A percentile compares a stretch with the other conserved stretches of the same genome.
Conservation (phyloP, 768 basidiomycete species). For the Auriculariales sp. region DNA sequence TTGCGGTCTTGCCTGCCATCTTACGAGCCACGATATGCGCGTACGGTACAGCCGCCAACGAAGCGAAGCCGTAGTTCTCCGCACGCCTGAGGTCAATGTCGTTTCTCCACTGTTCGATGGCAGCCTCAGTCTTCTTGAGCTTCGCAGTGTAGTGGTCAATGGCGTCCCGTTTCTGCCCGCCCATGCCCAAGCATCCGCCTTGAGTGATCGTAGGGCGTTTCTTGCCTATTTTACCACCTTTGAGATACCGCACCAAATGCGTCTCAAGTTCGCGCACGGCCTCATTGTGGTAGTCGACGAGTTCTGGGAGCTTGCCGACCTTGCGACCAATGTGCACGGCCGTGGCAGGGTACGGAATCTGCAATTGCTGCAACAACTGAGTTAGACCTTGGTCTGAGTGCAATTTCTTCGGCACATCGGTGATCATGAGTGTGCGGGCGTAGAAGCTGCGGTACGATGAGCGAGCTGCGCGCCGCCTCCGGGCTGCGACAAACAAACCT, state of each 20-base stretch:
- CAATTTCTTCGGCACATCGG: slow-evolving; percentile 60
- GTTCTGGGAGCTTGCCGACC: slow-evolving; percentile 76
- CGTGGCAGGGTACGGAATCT: slow-evolving; percentile 80
- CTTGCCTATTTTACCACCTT: slow-evolving; percentile 61
- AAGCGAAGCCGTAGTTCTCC: slow-evolving; percentile 86
- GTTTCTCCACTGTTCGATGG: slow-evolving; percentile 57
- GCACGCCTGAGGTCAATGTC: slow-evolving; percentile 62
- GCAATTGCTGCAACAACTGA: slow-evolving; percentile 53
- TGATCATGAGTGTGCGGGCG: slow-evolving; percentile 78
- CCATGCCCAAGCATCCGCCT: slow-evolving; percentile 70
- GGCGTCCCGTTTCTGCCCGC: slow-evolving; percentile 70
- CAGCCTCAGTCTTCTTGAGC: slow-evolving; percentile 48
- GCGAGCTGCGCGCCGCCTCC: no score
- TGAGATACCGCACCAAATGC: slow-evolving; percentile 80
- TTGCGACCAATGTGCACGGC: slow-evolving; percentile 79
- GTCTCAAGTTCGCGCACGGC: slow-evolving; percentile 90
- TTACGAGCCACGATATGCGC: slow-evolving; percentile 74
- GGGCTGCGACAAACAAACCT: no score
- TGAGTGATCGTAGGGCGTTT: slow-evolving; percentile 70
- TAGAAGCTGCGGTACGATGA: slow-evolving; percentile 88
- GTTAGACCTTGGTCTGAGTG: slow-evolving; percentile 79
- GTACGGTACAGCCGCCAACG: slow-evolving; percentile 77
- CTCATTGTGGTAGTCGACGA: slow-evolving; percentile 84
- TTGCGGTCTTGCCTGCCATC: slow-evolving; percentile 51
- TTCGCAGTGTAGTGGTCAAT: slow-evolving; percentile 77